Conservation (phyloP, 495 filamentous ascomycete genomes). For the Hypoxylon crocopeplum region DNA sequence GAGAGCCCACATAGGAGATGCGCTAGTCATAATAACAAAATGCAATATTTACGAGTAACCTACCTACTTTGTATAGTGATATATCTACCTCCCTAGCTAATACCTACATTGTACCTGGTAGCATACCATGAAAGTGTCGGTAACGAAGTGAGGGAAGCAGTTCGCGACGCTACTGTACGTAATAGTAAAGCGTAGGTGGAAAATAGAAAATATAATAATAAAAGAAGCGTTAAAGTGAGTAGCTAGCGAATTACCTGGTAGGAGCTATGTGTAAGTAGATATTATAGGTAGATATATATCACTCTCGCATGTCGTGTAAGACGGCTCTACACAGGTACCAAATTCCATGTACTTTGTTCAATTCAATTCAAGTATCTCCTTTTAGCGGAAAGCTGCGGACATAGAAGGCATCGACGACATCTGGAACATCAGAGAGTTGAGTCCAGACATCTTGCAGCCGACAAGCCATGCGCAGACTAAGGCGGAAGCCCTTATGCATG, state of each 20-base stretch:
- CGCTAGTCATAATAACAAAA: slow-evolving; percentile 17
- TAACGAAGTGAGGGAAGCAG: slow-evolving; percentile 24
- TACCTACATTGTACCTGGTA: too few species aligned
- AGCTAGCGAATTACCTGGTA: too few species aligned
- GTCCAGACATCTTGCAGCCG: slow-evolving; percentile 10
- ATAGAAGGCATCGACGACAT: slow-evolving; percentile 6
- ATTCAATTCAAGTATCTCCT: background rate
- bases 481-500: slow-evolving; percentile 10
- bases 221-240: too few species aligned
- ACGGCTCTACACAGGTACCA: slow-evolving; percentile 3
- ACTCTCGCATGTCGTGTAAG: slow-evolving; percentile 4
- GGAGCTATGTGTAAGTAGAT: background rate
- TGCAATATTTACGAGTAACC: slow-evolving; percentile 22
- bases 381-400: slow-evolving; percentile 1
- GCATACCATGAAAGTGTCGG: slow-evolving; percentile 7
- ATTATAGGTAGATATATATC: background rate
- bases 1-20: slow-evolving; percentile 23
- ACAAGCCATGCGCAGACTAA: slow-evolving; percentile 9
- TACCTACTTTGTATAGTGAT: slow-evolving; percentile 21
- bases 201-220: background rate
- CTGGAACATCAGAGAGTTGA: slow-evolving; percentile 4
- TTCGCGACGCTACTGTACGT: background rate
- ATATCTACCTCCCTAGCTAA: too few species aligned
- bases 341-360: background rate
- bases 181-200: background rate